Percentiles rank a stretch among this genome's conserved stretches.
Evolutionary conservation across 1,284 basidiomycete genomes (phyloP).

Genomic region (Amylostereum areolatum): DNA sequence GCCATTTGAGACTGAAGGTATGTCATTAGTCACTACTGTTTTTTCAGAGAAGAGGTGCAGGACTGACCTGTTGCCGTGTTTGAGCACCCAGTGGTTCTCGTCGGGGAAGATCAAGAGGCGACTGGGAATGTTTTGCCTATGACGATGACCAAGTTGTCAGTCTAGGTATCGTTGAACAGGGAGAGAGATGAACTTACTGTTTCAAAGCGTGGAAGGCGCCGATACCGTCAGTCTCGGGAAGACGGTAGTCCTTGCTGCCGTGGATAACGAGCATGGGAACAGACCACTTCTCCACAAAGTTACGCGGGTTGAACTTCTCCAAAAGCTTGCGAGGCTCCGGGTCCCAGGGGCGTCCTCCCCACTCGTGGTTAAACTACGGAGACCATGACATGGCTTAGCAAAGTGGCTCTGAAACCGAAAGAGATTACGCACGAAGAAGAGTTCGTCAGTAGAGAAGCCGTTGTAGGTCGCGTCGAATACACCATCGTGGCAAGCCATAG

Average conservation of each 20-base stretch:
- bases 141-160: slow-evolving; percentile 4
- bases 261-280: slow-evolving; percentile 85
- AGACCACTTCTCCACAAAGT: slow-evolving; percentile 79
- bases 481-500: slow-evolving; percentile 85
- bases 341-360: slow-evolving; percentile 78
- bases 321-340: slow-evolving; percentile 47
- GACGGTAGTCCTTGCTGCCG: slow-evolving; percentile 80
- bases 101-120: slow-evolving; percentile 87
- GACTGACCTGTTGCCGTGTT: slow-evolving; percentile 65
- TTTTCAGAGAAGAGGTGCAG: background rate
- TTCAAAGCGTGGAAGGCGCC: slow-evolving; percentile 76
- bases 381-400: slow-evolving; percentile 1
- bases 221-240: slow-evolving; percentile 81
- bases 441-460: slow-evolving; percentile 78
- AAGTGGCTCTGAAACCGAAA: background rate
- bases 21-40: background rate
- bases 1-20: slow-evolving; percentile 65
- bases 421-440: slow-evolving; percentile 67
- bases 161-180: slow-evolving; percentile 14
- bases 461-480: slow-evolving; percentile 74
- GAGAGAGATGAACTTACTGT: slow-evolving; percentile 45
- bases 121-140: slow-evolving; percentile 68
- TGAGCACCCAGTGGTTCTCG: slow-evolving; percentile 89
- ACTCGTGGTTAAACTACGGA: slow-evolving; percentile 74
- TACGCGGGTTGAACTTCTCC: slow-evolving; percentile 67